Conservation (phyloP, 495 filamentous ascomycete genomes). For the Penicillium bialowiezense region DNA sequence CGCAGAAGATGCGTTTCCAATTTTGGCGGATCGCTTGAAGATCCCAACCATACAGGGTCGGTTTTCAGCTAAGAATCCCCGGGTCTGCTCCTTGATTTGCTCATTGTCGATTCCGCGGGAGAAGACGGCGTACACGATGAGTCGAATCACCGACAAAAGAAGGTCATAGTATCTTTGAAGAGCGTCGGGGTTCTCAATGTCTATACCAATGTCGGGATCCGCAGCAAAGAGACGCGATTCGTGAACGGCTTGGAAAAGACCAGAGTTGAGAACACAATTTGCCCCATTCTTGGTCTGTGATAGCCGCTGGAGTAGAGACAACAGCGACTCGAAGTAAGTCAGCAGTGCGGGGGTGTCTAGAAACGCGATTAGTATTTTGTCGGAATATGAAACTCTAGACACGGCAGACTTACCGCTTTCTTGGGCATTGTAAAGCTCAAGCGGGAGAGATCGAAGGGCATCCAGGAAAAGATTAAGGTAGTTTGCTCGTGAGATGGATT, state of each 20-base stretch:
- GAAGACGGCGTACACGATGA: constrained; percentile 76
- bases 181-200: constrained; percentile 66
- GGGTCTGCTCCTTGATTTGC: constrained; percentile 67
- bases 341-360: constrained; percentile 54
- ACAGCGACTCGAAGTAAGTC: constrained; percentile 69
- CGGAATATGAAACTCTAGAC: background rate
- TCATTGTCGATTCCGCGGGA: constrained; percentile 78
- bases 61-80: constrained; percentile 74
- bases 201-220: constrained; percentile 88
- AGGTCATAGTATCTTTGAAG: constrained; percentile 80
- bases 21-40: constrained; percentile 85
- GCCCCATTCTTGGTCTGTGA: constrained; percentile 78
- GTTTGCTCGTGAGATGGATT: constrained; percentile 77
- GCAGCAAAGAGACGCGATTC: constrained; percentile 79
- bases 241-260: constrained; percentile 80
- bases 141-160: constrained; percentile 73
- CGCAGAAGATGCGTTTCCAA: constrained; percentile 52
- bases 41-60: constrained; percentile 76
- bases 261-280: constrained; percentile 75
- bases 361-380: constrained; percentile 6
- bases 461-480: constrained; percentile 89
- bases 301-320: constrained; percentile 80
- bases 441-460: constrained; percentile 66
- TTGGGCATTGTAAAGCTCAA: constrained; percentile 56
- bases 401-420: constrained; percentile 42